Base-by-base conservation (phyloP, 805 yeast genomes). In the Suhomyces sp. region DNA sequence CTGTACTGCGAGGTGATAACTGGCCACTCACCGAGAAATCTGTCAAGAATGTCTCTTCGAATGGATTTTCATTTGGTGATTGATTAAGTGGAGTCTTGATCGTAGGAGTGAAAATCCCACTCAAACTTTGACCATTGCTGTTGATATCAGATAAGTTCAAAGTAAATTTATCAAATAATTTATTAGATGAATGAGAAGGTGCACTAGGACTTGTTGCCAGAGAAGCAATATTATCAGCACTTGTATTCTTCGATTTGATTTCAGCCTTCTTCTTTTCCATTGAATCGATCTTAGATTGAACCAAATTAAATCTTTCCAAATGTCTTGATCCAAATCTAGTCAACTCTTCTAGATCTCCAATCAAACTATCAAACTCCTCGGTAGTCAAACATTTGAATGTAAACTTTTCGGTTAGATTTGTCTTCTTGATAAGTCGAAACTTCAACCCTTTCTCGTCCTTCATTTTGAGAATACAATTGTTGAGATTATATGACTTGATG, bases 311-410 rank as follows among this genome's bases (percentile, higher is more conserved):
- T 65, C 90, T 77, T 31, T 78, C 79, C 33, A 71, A 62, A 43
- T 81, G 79, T 35, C 67, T 61, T 49, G 68, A 65, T 20, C 74
- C 73, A 56, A 76, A 81, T 46, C 74, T 70, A 29, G 80, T 72
- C 56, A 85, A 67, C 54, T 82, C 84, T 27, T 71, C 67, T 44
- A 85, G 65, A 61, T 84, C 86, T 25, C 73, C 76, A 33, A 72
- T 66, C 89, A 89, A 85, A 56, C 73, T 75, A 22, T 61, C 62
- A 47, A 78, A 78, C 48, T 80, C 80, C 33, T 66, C 71, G 13
- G 58, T 65, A 24, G 70, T 72, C 54, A 76, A 60, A 65, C 85
- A 68, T 68, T 77, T 71, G 63, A 79, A 79, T 1, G 75, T 69
- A 46, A 60, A 58, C 58, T 69, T 73, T 27, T 68, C 69, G 17